Evolutionary conservation across 2,329 filamentous ascomycete genomes (phyloP).

Genomic region (Beauveria pseudobassiana): DNA sequence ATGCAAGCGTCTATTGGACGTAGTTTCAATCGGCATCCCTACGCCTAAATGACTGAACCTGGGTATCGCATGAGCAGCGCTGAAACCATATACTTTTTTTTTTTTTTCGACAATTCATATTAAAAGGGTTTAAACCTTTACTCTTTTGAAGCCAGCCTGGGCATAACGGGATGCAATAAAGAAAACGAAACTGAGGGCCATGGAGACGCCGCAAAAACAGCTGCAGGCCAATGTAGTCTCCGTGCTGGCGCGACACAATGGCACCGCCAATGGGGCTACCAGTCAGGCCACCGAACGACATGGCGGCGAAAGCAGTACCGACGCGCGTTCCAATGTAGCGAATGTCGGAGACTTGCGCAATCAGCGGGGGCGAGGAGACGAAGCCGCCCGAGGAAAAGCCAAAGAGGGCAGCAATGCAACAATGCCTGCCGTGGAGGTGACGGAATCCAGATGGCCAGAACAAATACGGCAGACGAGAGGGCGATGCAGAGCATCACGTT

Average conservation of each 20-base stretch:
- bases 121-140: not conserved
- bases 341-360: slow-evolving; percentile 65
- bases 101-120: not conserved
- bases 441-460: slow-evolving; percentile 41
- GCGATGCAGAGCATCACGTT: slow-evolving; percentile 46
- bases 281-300: slow-evolving; percentile 57
- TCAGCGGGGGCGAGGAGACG: slow-evolving; percentile 51
- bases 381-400: slow-evolving; percentile 63
- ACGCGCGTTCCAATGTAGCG: slow-evolving; percentile 61
- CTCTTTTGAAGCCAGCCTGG: slow-evolving; percentile 25
- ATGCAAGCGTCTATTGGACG: not conserved
- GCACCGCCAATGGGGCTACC: slow-evolving; percentile 62
- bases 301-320: slow-evolving; percentile 55
- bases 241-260: slow-evolving; percentile 43
- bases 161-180: slow-evolving; percentile 26
- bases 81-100: not conserved
- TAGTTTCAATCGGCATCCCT: not conserved
- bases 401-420: slow-evolving; percentile 58
- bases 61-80: not conserved
- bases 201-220: slow-evolving; percentile 54
- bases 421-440: slow-evolving; percentile 45
- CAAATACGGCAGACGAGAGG: slow-evolving; percentile 38
- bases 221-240: slow-evolving; percentile 52
- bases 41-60: not conserved
- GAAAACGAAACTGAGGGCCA: slow-evolving; percentile 23